A percentile compares a stretch with the other conserved stretches of the same genome.
These are phyloP conservation scores for Pouteria campechiana DNA, from an alignment of 179 eudicot species.

Conservation along the genomic window DNA sequence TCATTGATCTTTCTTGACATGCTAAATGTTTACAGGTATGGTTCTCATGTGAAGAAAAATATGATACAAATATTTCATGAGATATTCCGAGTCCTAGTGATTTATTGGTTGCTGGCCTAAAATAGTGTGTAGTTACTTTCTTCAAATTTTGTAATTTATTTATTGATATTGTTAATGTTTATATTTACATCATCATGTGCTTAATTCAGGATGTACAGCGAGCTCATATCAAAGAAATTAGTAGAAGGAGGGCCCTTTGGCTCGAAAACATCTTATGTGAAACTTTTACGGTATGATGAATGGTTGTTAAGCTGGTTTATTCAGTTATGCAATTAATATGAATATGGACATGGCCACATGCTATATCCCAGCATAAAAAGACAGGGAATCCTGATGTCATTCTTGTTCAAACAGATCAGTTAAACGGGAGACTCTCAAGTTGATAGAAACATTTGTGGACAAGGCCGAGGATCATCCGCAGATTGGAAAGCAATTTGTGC, in stretches of 20 bases:
- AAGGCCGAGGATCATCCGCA: conserved; percentile 98
- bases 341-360: too few species aligned
- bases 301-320: neutral
- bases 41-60: neutral
- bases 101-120: too few species aligned
- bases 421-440: conserved; percentile 91
- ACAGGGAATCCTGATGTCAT: neutral
- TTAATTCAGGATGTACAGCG: conserved; percentile 99
- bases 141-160: too few species aligned
- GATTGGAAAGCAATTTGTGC: conserved; percentile 95
- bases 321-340: neutral
- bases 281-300: conserved; percentile 68
- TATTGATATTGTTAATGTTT: conserved; percentile 6
- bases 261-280: conserved; percentile 77
- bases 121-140: too few species aligned
- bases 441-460: conserved; percentile 91
- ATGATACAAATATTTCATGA: too few species aligned
- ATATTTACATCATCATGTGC: too few species aligned
- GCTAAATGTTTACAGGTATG: conserved; percentile 95
- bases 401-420: conserved; percentile 55
- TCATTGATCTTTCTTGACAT: conserved; percentile 84
- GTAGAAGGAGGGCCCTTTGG: conserved; percentile 94
- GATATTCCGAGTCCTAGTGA: too few species aligned
- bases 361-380: too few species aligned
- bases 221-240: conserved; percentile 80